Base-by-base conservation (phyloP, 163 green algal species). In the Prototheca wickerhamii region DNA sequence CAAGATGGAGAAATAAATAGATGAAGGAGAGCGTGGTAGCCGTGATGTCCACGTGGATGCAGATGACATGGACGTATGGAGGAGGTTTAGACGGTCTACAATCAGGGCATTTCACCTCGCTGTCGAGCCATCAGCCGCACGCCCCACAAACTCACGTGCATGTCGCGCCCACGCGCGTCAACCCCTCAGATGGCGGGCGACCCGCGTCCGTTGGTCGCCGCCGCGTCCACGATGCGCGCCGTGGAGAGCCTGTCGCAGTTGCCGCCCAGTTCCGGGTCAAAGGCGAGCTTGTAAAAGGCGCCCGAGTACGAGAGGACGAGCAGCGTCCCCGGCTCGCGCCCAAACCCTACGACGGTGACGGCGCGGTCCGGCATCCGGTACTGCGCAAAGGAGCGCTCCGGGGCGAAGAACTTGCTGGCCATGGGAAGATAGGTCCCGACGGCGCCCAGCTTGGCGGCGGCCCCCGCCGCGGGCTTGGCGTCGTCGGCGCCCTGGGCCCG, bases 351-450 rank as follows among this genome's bases (percentile, higher is more conserved):
- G 15, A 92, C 70, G n/a, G 77, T 80, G 0, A 56, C 68, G 1
- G 44, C 46, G 10, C 68, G 56, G 46, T 87, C 79, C 7, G 77
- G 79, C 26, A 96, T 60, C 18, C 80, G 67, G 70, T 89, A 95
- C 74, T 98, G 92, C 5, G 92, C 88, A 64, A 95, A 94, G 0
- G 91, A 97, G 76, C 92, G 94, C 80, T 98, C 89, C 0, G 82
- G 92, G 25, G 76, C 81, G 73, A 98, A 96, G 77, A 96, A 96
- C 28, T 59, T 71, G 30, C 35, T 68, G 67, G 61, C 68, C 25
- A 77, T 53, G n/a, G 59, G 59, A 0, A 65, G 21, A 43, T 60
- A 72, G n/a, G n/a, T n/a, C n/a, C n/a, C n/a, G n/a, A n/a, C n/a
- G n/a, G n/a, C n/a, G n/a, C n/a, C n/a, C n/a, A n/a, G n/a, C n/a